Percentiles rank a stretch among this genome's conserved stretches.
These are phyloP conservation scores for Ensete ventricosum DNA, from an alignment of 176 grass and related monocot genomes.

Conservation along the genomic window DNA sequence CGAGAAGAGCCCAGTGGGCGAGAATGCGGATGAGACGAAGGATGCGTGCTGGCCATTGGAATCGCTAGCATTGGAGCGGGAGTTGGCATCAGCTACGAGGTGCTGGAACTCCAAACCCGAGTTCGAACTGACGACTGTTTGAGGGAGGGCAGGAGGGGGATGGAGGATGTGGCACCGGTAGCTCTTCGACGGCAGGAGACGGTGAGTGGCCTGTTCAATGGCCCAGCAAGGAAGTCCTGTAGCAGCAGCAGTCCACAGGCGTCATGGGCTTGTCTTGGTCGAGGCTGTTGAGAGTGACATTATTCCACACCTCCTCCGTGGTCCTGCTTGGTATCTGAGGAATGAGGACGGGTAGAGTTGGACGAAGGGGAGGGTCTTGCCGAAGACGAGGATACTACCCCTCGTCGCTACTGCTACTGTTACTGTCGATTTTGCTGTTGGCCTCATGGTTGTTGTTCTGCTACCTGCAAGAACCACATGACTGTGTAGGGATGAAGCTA, in stretches of 20 bases:
- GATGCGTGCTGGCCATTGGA: background rate
- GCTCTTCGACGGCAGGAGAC: background rate
- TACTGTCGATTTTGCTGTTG: background rate
- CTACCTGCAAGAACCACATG: background rate
- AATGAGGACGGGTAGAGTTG: background rate
- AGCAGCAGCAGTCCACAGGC: background rate
- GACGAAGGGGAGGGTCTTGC: background rate
- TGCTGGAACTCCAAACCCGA: slow-evolving; percentile 8
- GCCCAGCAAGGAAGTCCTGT: slow-evolving; percentile 14
- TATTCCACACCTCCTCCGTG: slow-evolving; percentile 13
- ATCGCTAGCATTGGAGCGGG: slow-evolving; percentile 2
- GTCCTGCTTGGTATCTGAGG: slow-evolving; percentile 5
- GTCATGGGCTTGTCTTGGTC: background rate
- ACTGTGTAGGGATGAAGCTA: background rate
- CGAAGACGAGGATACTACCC: background rate
- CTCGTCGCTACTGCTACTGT: no score
- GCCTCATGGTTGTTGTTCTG: background rate
- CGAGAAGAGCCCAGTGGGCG: slow-evolving; percentile 2
- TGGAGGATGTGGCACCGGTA: background rate
- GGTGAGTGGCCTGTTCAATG: background rate
- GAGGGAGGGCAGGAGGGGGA: background rate
- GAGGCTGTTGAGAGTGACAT: background rate
- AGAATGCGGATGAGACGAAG: background rate
- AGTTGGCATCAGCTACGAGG: background rate
- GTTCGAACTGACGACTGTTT: background rate